Percentiles rank a stretch among this genome's conserved stretches.
Evolutionary conservation across 495 filamentous ascomycete genomes (phyloP).

Genomic region (Talaromyces nanjingensis): DNA sequence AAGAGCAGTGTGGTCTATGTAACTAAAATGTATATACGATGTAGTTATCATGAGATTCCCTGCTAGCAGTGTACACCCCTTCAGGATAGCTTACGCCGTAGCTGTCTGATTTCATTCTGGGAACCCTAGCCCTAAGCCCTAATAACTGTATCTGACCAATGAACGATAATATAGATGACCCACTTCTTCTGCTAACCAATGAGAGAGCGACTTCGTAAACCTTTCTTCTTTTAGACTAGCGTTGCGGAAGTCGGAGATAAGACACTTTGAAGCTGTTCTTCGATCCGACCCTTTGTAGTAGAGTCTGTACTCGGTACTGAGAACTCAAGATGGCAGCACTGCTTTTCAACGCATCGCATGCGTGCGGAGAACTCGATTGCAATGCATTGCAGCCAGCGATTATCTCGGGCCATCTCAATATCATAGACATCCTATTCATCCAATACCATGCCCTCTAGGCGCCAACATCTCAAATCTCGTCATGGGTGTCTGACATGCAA

Average conservation of each 20-base stretch:
- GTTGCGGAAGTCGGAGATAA: neutral
- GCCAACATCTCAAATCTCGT: conserved; percentile 30
- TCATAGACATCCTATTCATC: neutral
- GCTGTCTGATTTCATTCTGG: neutral
- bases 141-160: neutral
- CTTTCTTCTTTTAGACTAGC: neutral
- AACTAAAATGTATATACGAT: neutral
- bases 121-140: neutral
- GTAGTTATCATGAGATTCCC: neutral
- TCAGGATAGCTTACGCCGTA: too few relatives aligned
- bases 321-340: neutral
- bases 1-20: neutral
- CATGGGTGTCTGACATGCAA: conserved; percentile 34
- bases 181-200: neutral
- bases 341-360: neutral
- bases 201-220: neutral
- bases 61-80: too few relatives aligned
- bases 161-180: neutral
- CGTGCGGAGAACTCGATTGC: neutral
- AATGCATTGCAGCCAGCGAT: neutral
- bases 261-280: neutral
- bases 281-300: too few relatives aligned
- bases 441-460: conserved; percentile 13
- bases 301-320: too few relatives aligned
- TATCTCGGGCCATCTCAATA: neutral